Evolutionary conservation across 2,329 filamentous ascomycete genomes (phyloP), one percentile per base, ranked within the genome.

Genomic region (Exophiala sp.): DNA sequence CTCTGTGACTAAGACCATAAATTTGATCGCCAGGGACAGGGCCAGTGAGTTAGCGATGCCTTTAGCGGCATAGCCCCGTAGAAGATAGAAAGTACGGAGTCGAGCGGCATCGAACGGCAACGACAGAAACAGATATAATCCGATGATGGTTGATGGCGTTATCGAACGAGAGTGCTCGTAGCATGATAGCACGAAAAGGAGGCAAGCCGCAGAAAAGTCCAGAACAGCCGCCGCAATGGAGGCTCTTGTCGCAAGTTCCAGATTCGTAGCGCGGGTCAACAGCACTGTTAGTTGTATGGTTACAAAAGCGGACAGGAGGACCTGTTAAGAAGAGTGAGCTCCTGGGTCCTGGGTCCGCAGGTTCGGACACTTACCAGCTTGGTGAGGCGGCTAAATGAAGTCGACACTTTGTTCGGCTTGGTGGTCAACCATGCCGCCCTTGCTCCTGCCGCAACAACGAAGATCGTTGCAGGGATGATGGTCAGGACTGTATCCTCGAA

Each of bases 1-100:
- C 61, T 80, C 79, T 1, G 77, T 65, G 11, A 76, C 52, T 1
- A 77, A 63, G 0, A 79, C 63, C 21, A 76, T 54, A 2, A 72
- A 7, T 48, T 78, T 79, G 21, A 76, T 60, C 3, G 63, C 72
- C 7, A 78, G 60, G 1, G 70, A 65, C 0, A 72, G 66, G 0
- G 73, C 72, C 29, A 75, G 74, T 0, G 77, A 52, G 18, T 69
- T 66, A 2, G 78, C 72, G 46, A 79, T 71, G 3, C 60, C 60
- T 3, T 66, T 59, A 18, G 46, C 44, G 21, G 43, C 39, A 39
- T 46, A 18, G 16, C 38, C 44, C 1, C 21, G 12, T 10, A 59
- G 34, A 18, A 59, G 50, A 33, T 44, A 62, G 50, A 69, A 57
- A 5, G 70, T 77, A 14, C 75, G 69, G 5, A 70, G 67, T 20